Base-by-base conservation (phyloP, 164 flowering plant species). In the Nelumbo lutea region DNA sequence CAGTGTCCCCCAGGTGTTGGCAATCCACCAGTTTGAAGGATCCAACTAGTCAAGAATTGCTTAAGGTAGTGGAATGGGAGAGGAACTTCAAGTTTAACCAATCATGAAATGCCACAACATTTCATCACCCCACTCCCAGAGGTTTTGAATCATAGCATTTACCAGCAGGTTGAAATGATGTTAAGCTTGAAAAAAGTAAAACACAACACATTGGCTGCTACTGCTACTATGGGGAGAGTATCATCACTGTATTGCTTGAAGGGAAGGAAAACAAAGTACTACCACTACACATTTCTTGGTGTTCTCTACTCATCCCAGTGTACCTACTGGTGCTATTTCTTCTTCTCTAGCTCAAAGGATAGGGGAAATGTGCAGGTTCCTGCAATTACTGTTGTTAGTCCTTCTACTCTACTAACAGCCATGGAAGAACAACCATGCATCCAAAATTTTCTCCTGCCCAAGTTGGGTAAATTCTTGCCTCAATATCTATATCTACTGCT, bases 151-250 rank as follows among this genome's bases (percentile, higher is more conserved):
- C 88, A 52, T 91, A 84, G 59, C 92, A 87, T 77, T 77, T 90
- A 59, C 90, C 88, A 15, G 84, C 79, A 9, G 90, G 88, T 64
- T 78, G 80, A 62, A 82, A 77, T 82, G 87, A 86, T 80, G 70
- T 87, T 70, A 96, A 90, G 55, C 90, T 93, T 71, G 96, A 93
- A 76, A 92, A 89, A 73, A 90, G 87, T 14, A 90, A 90, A 53
- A 83, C 90, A 61, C 98, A 88, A 82, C 96, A 90, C 80, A 27
- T 79, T 93, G 77, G 96, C 96, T 68, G 96, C 98, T 70, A 95
- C 98, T 63, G 95, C 96, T 71, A 96, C 98, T 58, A 89, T 87
- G 95, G 96, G 96, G 11, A 86, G 96, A 78, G 75, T 87, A 64
- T 27, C 27, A 27, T 27, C 93, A 83, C 38, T 96, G 87, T 53